Base-by-base conservation (phyloP, 2,329 filamentous ascomycete species). In the Coniochaeta sp. region DNA sequence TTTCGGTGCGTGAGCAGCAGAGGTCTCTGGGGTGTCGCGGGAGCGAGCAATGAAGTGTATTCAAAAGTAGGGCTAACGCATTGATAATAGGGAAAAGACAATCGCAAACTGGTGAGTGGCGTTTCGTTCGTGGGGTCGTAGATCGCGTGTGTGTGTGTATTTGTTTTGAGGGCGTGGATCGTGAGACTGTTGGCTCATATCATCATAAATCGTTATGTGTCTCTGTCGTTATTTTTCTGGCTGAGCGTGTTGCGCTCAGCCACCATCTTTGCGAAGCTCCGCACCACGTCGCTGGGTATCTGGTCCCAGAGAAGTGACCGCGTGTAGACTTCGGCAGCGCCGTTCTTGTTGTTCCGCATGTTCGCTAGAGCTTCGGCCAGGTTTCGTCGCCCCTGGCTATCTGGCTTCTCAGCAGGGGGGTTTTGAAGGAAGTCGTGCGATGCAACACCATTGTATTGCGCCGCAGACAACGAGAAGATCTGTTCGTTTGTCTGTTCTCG, bases 231-330 rank as follows among this genome's bases (percentile, higher is more conserved):
- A 64, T 72, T 71, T 68, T 76, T 73, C 61, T 74, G 72, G 65
- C 75, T 78, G 54, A 47, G 42, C 19, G 42, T 24, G 74, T 81
- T 88, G 75, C 83, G 88, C 70, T 95, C 89, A 65, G 89, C 86
- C 67, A 96, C 89, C 84, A 96, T 92, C 75, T 91, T 90, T 69
- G 90, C 90, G 79, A 98, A 98, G 72, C 93, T 91, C 67, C 88
- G 86, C 59, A 99, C 91, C 56, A 98, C 92, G 65, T 98, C 92
- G 67, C 86, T 84, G 16, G 95, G 93, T 67, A 98, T 93, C 74
- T 93, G 90, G 70, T 97, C 92, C 91, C 91, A 96, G 61, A 98
- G 86, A 63, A 98, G 82, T 63, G 91, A 96, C 61, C 93, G 85
- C 36, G 93, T 96, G 77, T 96, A 96, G 47, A 97, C 90, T 69